phyloP scores from a whole-genome alignment of 352 stramenopile species.

The Pythium aphanidermatum region DNA sequence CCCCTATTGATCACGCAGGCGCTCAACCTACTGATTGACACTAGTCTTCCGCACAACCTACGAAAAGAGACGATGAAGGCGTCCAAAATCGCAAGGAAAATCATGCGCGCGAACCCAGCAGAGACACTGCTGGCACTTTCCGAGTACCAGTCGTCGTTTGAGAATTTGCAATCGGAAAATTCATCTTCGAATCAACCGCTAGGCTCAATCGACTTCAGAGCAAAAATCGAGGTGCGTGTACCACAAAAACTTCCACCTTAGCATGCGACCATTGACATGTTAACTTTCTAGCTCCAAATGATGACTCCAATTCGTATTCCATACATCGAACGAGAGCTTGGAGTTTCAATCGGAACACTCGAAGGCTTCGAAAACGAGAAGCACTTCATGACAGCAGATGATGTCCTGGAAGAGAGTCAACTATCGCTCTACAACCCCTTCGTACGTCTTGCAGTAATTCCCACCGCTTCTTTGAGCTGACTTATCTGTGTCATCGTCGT shows the following conservation, averaged over 20 bases:
- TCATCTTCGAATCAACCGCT: constrained; percentile 16
- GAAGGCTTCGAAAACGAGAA: constrained; percentile 82
- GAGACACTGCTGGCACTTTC: constrained; percentile 77
- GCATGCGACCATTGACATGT: background rate
- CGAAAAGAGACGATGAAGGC: constrained; percentile 54
- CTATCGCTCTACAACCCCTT: constrained; percentile 78
- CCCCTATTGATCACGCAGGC: constrained; percentile 81
- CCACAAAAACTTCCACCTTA: background rate
- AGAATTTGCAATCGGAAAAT: constrained; percentile 40
- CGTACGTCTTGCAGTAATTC: constrained; percentile 25
- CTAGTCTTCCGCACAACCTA: constrained; percentile 59
- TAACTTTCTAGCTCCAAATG: constrained; percentile 63
- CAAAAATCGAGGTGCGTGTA: constrained; percentile 69
- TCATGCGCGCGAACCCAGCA: constrained; percentile 75
- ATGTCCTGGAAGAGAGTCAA: constrained; percentile 79
- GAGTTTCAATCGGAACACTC: constrained; percentile 63
- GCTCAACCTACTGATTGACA: constrained; percentile 83
- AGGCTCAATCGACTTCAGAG: constrained; percentile 59
- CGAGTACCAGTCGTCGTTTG: constrained; percentile 78
- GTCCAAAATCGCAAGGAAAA: constrained; percentile 72
- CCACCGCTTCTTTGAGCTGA: background rate
- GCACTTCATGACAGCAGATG: constrained; percentile 80
- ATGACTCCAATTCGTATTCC: constrained; percentile 84
- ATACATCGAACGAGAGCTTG: constrained; percentile 78
- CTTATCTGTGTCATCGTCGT: background rate